Conservation (phyloP, 106 monocot genomes). For the Narthecium ossifragum region DNA sequence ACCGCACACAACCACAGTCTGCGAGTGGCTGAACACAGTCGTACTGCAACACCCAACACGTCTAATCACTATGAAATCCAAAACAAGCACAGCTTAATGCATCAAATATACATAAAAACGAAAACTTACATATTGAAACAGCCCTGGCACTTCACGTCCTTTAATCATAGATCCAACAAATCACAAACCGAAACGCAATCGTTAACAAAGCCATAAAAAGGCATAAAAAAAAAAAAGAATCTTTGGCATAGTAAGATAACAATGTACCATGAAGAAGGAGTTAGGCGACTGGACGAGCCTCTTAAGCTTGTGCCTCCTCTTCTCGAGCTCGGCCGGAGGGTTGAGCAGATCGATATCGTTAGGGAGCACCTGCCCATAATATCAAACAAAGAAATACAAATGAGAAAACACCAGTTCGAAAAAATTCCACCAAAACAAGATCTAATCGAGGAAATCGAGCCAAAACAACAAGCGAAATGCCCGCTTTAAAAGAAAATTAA, state of each 20-base stretch:
- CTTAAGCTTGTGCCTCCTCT: conserved; percentile 69
- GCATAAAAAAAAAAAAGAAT: not conserved
- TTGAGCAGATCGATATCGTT: conserved; percentile 71
- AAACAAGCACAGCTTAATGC: not conserved
- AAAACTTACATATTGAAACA: conserved; percentile 65
- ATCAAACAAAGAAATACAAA: not conserved
- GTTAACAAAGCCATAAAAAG: too few species aligned
- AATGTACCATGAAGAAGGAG: conserved; percentile 80
- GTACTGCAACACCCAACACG: conserved; percentile 22
- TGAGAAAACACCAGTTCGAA: not conserved
- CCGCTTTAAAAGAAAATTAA: too few species aligned
- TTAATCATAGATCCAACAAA: conserved; percentile 1
- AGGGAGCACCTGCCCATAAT: conserved; percentile 35
- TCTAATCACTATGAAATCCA: not conserved
- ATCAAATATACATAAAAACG: not conserved
- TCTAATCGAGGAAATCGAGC: too few species aligned
- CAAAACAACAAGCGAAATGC: too few species aligned
- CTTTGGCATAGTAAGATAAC: not conserved
- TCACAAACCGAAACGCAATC: too few species aligned
- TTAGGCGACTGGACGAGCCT: conserved; percentile 73
- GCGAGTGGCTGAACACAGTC: conserved; percentile 58
- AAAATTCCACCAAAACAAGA: not conserved
- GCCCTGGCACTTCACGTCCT: conserved; percentile 49
- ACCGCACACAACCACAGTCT: conserved; percentile 53
- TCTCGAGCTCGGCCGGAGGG: conserved; percentile 65